Evolutionary conservation across 768 basidiomycete genomes (phyloP).

Genomic region (Auricularia sp.): DNA sequence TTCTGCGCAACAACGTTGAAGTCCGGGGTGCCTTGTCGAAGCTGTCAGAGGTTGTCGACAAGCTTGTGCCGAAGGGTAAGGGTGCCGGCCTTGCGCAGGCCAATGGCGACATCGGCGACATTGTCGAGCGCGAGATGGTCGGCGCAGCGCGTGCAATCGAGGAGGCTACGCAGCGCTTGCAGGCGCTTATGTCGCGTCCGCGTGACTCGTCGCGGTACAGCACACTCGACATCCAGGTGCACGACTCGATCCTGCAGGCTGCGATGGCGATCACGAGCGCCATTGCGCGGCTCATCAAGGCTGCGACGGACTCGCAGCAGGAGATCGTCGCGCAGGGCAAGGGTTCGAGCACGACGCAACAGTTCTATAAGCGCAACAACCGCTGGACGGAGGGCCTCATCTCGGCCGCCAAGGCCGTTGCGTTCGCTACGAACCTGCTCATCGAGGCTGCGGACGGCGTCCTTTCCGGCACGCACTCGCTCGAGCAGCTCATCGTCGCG

Average conservation of each 20-base stretch:
- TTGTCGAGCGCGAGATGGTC: constrained; percentile 95
- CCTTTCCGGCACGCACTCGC: constrained; percentile 87
- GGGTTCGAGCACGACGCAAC: constrained; percentile 83
- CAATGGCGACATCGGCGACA: constrained; percentile 89
- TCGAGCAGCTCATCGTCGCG: constrained; percentile 98
- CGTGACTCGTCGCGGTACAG: constrained; percentile 80
- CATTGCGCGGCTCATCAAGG: constrained; percentile 88
- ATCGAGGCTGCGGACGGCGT: constrained; percentile 99
- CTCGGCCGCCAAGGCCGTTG: constrained; percentile 94
- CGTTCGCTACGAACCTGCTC: constrained; percentile 87
- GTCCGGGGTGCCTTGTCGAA: constrained; percentile 70
- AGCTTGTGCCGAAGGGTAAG: constrained; percentile 76
- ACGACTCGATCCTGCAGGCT: constrained; percentile 91
- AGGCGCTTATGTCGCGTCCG: constrained; percentile 85
- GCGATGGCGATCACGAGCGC: constrained; percentile 94
- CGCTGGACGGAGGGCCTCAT: constrained; percentile 99
- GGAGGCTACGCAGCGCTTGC: constrained; percentile 78
- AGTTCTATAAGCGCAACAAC: constrained; percentile 99
- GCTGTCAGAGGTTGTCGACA: constrained; percentile 81
- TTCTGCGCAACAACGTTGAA: constrained; percentile 83
- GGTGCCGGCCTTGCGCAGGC: constrained; percentile 57
- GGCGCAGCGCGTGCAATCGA: constrained; percentile 91
- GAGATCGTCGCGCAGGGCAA: constrained; percentile 95
- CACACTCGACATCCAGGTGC: constrained; percentile 89
- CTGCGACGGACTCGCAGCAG: constrained; percentile 95